Conservation (phyloP, 2,329 filamentous ascomycete species). For the Annulohypoxylon truncatum region DNA sequence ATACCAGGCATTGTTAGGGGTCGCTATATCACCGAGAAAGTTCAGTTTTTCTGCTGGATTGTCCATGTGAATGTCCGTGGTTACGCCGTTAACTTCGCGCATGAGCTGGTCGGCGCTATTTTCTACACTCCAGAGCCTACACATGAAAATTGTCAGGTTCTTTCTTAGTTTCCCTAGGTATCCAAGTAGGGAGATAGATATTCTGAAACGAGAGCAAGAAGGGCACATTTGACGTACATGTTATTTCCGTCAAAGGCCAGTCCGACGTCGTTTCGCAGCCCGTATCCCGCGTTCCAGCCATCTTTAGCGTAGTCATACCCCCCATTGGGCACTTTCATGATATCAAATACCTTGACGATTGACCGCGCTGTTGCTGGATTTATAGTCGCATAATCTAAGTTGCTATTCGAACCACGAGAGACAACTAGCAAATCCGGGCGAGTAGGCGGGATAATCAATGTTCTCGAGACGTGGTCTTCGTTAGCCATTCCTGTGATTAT, state of each 20-base stretch:
- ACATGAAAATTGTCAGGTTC: background rate
- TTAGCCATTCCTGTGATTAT: slow-evolving; percentile 65
- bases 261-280: slow-evolving; percentile 73
- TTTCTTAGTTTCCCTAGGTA: background rate
- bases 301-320: slow-evolving; percentile 57
- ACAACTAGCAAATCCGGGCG: slow-evolving; percentile 65
- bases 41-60: slow-evolving; percentile 76
- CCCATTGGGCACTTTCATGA: slow-evolving; percentile 39
- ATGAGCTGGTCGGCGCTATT: slow-evolving; percentile 72
- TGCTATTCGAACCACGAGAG: slow-evolving; percentile 65
- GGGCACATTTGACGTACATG: slow-evolving; percentile 51
- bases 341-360: slow-evolving; percentile 64
- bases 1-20: slow-evolving; percentile 62
- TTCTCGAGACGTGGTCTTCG: slow-evolving; percentile 66
- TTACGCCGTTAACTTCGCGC: slow-evolving; percentile 55
- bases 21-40: slow-evolving; percentile 69
- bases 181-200: background rate
- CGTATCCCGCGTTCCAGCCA: slow-evolving; percentile 60
- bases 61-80: slow-evolving; percentile 64
- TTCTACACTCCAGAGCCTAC: slow-evolving; percentile 64
- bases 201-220: too few relatives aligned
- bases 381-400: slow-evolving; percentile 63
- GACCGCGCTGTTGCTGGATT: slow-evolving; percentile 61
- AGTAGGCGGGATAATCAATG: slow-evolving; percentile 63
- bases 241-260: slow-evolving; percentile 54